phyloP scores from a whole-genome alignment of 225 moss, liverwort and hornwort genomes.

The Straminergon stramineum region DNA sequence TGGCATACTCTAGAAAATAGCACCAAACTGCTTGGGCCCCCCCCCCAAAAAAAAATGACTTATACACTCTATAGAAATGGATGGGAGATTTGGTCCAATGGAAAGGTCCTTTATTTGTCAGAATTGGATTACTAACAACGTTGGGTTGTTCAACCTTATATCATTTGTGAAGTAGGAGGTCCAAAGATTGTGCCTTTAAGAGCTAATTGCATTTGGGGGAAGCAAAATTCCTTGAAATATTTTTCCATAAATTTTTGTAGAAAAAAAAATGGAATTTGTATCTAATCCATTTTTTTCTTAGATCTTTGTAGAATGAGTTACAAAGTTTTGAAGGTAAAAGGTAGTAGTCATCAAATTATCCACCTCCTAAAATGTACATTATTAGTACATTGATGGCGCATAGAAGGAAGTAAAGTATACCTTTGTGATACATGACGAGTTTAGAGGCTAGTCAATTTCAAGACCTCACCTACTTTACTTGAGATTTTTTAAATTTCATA shows the following conservation, averaged over 20 bases:
- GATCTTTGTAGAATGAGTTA: not conserved
- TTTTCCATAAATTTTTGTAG: not conserved
- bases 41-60: too few species aligned
- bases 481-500: not conserved
- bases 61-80: too few species aligned
- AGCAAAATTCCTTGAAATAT: not conserved
- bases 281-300: not conserved
- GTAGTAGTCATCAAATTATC: fast-evolving
- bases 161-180: not conserved
- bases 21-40: too few species aligned
- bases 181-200: fast-evolving
- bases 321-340: not conserved
- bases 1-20: too few species aligned
- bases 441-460: not conserved
- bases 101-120: too few species aligned
- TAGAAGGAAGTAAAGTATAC: not conserved
- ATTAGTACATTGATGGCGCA: not conserved
- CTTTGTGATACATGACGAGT: fast-evolving
- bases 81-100: too few species aligned
- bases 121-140: too few species aligned
- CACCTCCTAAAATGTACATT: not conserved
- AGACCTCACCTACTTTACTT: not conserved
- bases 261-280: not conserved
- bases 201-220: fast-evolving
- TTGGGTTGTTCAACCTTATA: too few species aligned